These are phyloP conservation scores for Aspergillus costaricaensis DNA, from an alignment of 2,329 filamentous ascomycete genomes.

Conservation along the genomic window DNA sequence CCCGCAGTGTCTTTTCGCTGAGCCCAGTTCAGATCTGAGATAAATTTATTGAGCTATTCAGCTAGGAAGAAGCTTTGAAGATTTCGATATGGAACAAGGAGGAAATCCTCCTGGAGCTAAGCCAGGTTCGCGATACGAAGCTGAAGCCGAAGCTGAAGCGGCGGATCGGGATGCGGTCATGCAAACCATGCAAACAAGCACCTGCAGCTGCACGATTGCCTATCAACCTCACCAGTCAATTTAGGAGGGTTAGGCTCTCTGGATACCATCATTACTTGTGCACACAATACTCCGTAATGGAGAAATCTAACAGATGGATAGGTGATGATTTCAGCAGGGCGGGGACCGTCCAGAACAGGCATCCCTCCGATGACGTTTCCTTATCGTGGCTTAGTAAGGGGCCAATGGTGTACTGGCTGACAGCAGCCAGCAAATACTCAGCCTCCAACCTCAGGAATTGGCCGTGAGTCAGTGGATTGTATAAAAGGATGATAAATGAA, in stretches of 20 bases:
- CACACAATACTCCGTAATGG: background rate
- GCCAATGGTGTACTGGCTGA: background rate
- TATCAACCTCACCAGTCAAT: background rate
- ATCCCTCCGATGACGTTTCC: conserved; percentile 2
- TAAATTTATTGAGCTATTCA: background rate
- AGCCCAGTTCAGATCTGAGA: background rate
- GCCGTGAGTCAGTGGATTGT: background rate
- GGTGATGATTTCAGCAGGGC: background rate
- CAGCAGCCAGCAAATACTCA: background rate
- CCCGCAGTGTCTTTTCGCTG: background rate
- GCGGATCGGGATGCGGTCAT: background rate
- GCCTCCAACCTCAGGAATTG: background rate
- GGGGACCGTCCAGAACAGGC: background rate
- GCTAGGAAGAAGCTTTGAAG: background rate
- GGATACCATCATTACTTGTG: background rate
- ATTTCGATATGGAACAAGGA: background rate
- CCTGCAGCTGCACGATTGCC: background rate
- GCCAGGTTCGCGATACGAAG: background rate
- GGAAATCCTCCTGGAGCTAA: background rate
- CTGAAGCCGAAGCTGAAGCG: background rate
- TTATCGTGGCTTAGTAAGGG: conserved; percentile 8
- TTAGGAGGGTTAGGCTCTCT: background rate
- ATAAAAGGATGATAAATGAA: background rate
- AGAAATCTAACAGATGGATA: background rate
- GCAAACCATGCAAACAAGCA: conserved; percentile 6